Evolutionary conservation across 2,329 filamentous ascomycete genomes (phyloP).

Genomic region (Pseudogymnoascus sp.): DNA sequence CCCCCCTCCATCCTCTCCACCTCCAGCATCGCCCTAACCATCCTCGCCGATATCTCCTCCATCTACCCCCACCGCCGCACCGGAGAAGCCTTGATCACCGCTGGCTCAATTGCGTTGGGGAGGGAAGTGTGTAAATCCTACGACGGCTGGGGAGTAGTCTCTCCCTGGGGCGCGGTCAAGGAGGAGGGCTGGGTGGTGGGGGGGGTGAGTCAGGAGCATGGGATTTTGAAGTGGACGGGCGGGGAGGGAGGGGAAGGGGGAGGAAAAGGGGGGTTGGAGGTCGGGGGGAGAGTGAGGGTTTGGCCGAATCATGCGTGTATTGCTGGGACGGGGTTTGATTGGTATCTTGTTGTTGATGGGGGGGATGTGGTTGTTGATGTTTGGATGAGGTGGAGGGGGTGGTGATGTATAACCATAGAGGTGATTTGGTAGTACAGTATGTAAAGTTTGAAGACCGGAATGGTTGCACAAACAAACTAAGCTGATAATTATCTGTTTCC

Average conservation of each 20-base stretch:
- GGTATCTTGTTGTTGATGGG: conserved; percentile 65
- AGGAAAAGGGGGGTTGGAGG: conserved; percentile 37
- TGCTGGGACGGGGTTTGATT: conserved; percentile 59
- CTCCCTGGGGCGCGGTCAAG: conserved; percentile 42
- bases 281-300: conserved; percentile 60
- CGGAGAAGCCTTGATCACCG: conserved; percentile 59
- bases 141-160: conserved; percentile 60
- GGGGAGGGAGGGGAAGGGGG: conserved; percentile 39
- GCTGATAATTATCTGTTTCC: too few relatives aligned
- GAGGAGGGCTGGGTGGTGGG: conserved; percentile 57
- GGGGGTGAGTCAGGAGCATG: conserved; percentile 70
- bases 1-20: conserved; percentile 22
- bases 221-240: conserved; percentile 54
- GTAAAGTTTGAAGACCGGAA: too few relatives aligned
- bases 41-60: conserved; percentile 64
- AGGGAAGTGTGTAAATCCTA: conserved; percentile 66
- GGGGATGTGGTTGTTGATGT: conserved; percentile 63
- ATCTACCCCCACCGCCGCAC: conserved; percentile 53
- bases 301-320: conserved; percentile 82
- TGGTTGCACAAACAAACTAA: too few relatives aligned
- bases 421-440: too few relatives aligned
- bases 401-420: conserved; percentile 36
- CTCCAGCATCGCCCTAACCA: conserved; percentile 47
- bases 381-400: conserved; percentile 63
- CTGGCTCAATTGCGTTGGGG: conserved; percentile 64